A percentile compares a stretch with the other conserved stretches of the same genome.
These are phyloP conservation scores for Boletus tylopilopsis DNA, from an alignment of 768 basidiomycete species.

Conservation along the genomic window DNA sequence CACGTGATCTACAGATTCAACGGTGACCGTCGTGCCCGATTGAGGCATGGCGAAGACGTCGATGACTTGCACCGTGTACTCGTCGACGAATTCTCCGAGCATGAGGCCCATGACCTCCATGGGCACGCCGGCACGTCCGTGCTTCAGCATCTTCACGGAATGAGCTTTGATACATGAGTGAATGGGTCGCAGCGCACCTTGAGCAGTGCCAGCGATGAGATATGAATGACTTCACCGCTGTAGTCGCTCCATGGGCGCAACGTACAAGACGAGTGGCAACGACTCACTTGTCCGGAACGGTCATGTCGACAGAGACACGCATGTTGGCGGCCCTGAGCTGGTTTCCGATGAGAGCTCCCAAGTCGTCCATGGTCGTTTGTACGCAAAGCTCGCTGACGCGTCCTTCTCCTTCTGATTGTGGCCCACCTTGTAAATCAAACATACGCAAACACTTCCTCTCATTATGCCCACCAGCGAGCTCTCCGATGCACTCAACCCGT, in stretches of 20 bases:
- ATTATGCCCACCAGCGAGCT: constrained; percentile 69
- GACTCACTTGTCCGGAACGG: constrained; percentile 73
- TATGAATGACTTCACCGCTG: constrained; percentile 94
- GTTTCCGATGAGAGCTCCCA: constrained; percentile 56
- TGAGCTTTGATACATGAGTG: background rate
- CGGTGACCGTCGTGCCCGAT: constrained; percentile 94
- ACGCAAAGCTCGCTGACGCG: constrained; percentile 37
- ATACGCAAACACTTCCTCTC: constrained; percentile 22
- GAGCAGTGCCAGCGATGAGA: constrained; percentile 92
- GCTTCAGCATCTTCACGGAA: constrained; percentile 89
- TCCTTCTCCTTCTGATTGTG: constrained; percentile 19
- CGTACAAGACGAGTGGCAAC: background rate
- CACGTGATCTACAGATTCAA: constrained; percentile 97
- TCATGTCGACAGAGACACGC: constrained; percentile 42
- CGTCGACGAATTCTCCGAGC: constrained; percentile 98
- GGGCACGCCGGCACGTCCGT: constrained; percentile 96
- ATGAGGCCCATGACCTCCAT: constrained; percentile 99
- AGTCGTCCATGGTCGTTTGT: constrained; percentile 28
- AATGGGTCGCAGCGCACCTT: constrained; percentile 56
- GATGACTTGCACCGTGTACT: constrained; percentile 90
- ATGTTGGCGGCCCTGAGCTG: constrained; percentile 43
- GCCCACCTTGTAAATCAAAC: constrained; percentile 28
- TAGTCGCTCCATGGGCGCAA: constrained; percentile 1
- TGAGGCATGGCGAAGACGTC: constrained; percentile 99
- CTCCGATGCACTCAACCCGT: constrained; percentile 74